These are phyloP conservation scores for Elaeagnus macrophylla DNA, from an alignment of 306 rosid species.

Conservation along the genomic window DNA sequence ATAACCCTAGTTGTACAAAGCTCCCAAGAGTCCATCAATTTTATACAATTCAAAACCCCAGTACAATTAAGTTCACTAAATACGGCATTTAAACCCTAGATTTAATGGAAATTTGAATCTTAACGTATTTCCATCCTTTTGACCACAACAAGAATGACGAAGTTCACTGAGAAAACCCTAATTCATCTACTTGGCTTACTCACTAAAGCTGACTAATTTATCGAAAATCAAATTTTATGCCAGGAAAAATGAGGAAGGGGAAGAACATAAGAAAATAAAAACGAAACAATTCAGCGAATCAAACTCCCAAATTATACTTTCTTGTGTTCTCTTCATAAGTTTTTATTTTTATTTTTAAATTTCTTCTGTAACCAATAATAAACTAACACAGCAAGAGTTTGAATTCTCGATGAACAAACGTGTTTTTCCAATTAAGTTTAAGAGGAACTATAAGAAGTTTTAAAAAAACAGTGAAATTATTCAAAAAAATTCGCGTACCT, in stretches of 20 bases:
- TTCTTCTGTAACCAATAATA: conserved; percentile 20
- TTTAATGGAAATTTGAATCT: conserved; percentile 1
- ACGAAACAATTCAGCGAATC: not conserved
- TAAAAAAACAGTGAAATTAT: not conserved
- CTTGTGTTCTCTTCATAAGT: not conserved
- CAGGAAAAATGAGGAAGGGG: conserved; percentile 5
- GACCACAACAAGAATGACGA: not conserved
- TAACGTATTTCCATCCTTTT: not conserved
- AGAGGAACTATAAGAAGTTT: too few species aligned
- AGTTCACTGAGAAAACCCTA: conserved; percentile 14
- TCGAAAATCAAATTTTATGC: not conserved
- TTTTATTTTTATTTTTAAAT: not conserved
- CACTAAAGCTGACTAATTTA: not conserved
- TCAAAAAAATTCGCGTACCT: conserved; percentile 43
- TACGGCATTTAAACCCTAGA: conserved; percentile 1
- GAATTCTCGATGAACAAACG: conserved; percentile 5
- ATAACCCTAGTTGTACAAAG: conserved; percentile 7
- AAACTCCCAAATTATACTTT: not conserved
- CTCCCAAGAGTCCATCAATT: not conserved
- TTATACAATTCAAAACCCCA: conserved; percentile 3
- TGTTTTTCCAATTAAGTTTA: not conserved
- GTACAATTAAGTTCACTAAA: not conserved
- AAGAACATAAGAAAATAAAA: not conserved
- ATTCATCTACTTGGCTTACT: conserved; percentile 2
- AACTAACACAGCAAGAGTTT: conserved; percentile 10